Evolutionary conservation across 2,329 filamentous ascomycete genomes (phyloP).

Genomic region (Colletotrichum destructivum): DNA sequence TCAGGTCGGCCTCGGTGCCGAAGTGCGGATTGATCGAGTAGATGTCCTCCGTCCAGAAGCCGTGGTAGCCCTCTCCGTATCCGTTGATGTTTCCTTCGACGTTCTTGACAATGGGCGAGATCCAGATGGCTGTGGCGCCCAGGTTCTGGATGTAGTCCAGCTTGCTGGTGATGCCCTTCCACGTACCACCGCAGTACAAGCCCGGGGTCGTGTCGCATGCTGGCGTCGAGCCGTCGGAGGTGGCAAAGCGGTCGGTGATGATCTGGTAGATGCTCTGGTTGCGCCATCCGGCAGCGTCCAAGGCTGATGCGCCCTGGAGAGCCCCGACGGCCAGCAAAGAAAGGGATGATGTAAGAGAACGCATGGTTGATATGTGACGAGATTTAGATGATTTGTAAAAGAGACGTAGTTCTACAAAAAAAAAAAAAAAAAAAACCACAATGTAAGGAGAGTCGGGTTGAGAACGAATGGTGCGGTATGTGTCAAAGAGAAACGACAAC

Average conservation of each 20-base stretch:
- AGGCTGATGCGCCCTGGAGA: slow-evolving; percentile 43
- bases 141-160: slow-evolving; percentile 67
- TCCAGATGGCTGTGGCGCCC: slow-evolving; percentile 61
- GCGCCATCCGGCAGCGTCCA: slow-evolving; percentile 54
- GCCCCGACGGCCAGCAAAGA: slow-evolving; percentile 33
- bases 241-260: slow-evolving; percentile 60
- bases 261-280: slow-evolving; percentile 63
- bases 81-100: slow-evolving; percentile 51
- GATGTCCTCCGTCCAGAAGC: slow-evolving; percentile 58
- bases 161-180: slow-evolving; percentile 62
- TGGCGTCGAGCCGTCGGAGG: slow-evolving; percentile 54
- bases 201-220: slow-evolving; percentile 47
- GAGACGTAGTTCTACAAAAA: not conserved
- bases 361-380: slow-evolving; percentile 17
- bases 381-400: not conserved
- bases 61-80: slow-evolving; percentile 54
- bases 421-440: not conserved
- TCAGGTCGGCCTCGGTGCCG: slow-evolving; percentile 64
- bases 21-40: slow-evolving; percentile 63
- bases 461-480: slow-evolving; percentile 8
- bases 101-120: slow-evolving; percentile 61
- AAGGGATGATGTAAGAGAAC: slow-evolving; percentile 23
- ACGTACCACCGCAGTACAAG: slow-evolving; percentile 67
- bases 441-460: slow-evolving; percentile 9
- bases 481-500: slow-evolving; percentile 21